Percentiles rank a stretch among this genome's conserved stretches.
These are phyloP conservation scores for Diaporthe ampelina DNA, from an alignment of 2,329 filamentous ascomycete species.

Conservation along the genomic window DNA sequence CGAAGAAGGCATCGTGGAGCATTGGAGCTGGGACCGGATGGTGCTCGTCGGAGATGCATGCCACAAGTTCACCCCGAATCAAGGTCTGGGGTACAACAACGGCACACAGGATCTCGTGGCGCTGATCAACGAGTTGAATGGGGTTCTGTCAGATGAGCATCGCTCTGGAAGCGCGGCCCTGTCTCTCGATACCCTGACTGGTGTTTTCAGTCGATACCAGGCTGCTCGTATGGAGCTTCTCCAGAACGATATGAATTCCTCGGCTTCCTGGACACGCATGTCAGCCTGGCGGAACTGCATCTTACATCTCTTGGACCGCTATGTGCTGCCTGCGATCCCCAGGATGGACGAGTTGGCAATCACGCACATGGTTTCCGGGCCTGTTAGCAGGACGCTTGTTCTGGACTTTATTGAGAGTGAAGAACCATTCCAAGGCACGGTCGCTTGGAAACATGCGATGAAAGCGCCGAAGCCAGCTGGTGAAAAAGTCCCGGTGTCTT, in stretches of 20 bases:
- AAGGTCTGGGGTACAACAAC: constrained; percentile 53
- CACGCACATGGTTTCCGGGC: constrained; percentile 37
- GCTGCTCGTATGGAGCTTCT: constrained; percentile 39
- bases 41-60: constrained; percentile 54
- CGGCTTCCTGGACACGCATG: constrained; percentile 44
- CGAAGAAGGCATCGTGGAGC: constrained; percentile 53
- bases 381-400: constrained; percentile 39
- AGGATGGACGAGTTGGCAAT: background rate
- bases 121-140: constrained; percentile 48
- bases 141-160: background rate
- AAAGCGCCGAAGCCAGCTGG: background rate
- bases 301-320: constrained; percentile 45
- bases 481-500: background rate
- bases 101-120: constrained; percentile 52
- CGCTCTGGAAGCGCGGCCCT: background rate
- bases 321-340: constrained; percentile 40
- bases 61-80: constrained; percentile 56
- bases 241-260: constrained; percentile 40
- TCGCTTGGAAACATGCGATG: constrained; percentile 38
- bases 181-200: background rate
- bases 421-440: constrained; percentile 42
- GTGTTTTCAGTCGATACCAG: constrained; percentile 41
- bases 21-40: constrained; percentile 54
- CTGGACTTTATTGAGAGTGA: constrained; percentile 44
- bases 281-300: constrained; percentile 46